Evolutionary conservation across 352 stramenopile genomes (phyloP), one percentile per base, ranked within the genome.

Genomic region (Aphanomyces invadans): DNA sequence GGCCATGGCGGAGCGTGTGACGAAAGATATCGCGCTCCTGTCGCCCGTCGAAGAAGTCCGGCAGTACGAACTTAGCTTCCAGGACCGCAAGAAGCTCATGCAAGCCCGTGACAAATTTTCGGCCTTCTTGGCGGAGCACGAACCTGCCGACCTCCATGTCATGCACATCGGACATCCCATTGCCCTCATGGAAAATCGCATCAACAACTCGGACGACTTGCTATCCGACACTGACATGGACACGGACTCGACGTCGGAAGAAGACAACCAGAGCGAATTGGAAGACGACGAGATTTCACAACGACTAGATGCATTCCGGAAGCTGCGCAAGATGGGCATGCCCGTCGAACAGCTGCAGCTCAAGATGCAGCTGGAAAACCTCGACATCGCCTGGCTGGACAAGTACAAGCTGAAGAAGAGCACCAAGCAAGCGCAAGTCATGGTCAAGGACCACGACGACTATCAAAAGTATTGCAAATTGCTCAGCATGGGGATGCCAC

Each of bases 401-500:
- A 25, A n/a, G 3, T 15, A 36, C 25, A 36, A 25, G 51, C 29
- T 29, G 31, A 25, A 19, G 17, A 4, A 25, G 11, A 10, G 23
- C 0, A 17, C 3, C 15, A 29, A 45, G 19, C 25, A 21, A 60
- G 28, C 25, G n/a, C 11, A 11, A 60, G 32, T 62, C 33, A 25
- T 46, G 29, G 78, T 80, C 15, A 81, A 96, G 39, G 89, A 97
- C 12, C 88, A 98, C 65, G 81, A 89, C 5, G 88, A 89, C 49
- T 98, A 94, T 70, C 65, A 70, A 1, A 88, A 89, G 44, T 90
- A 87, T 36, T 89, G 87, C 72, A 90, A 89, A 62, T 56, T 98
- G 86, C 75, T 93, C 38, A 97, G 97, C 71, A 91, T 98, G 74
- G 92, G 92, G 2, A 92, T 98, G 82, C 95, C 95, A 9, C 81